These are phyloP conservation scores for Aspergillus ochraceus DNA, from an alignment of 2,329 filamentous ascomycete species.

Conservation along the genomic window DNA sequence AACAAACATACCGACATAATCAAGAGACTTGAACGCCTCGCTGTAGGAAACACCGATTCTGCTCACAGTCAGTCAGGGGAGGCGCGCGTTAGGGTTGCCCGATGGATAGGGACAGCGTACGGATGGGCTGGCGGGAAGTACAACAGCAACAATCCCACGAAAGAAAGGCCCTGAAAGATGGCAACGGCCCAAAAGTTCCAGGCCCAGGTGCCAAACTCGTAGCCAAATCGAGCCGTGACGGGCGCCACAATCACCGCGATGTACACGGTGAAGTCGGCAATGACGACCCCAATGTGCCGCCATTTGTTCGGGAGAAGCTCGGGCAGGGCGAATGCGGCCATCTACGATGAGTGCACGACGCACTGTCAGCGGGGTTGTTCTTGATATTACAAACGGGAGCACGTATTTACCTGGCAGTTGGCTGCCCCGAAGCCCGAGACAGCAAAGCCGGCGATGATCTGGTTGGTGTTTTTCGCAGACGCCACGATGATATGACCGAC, in stretches of 20 bases:
- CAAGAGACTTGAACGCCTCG: not conserved
- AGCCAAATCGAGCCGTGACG: constrained; percentile 46
- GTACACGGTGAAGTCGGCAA: constrained; percentile 46
- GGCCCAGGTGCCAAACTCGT: constrained; percentile 33
- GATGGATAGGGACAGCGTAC: constrained; percentile 15
- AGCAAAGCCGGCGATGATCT: constrained; percentile 38
- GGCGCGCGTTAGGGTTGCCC: not conserved
- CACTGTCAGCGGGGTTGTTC: not conserved
- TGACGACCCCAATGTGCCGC: constrained; percentile 46
- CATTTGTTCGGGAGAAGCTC: constrained; percentile 53
- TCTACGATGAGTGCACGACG: constrained; percentile 20
- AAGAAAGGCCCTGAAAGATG: constrained; percentile 46
- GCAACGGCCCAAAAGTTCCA: constrained; percentile 50
- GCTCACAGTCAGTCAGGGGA: not conserved
- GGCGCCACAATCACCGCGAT: constrained; percentile 50
- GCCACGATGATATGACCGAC: constrained; percentile 40
- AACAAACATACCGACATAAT: not conserved
- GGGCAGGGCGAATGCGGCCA: constrained; percentile 48
- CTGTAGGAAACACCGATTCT: not conserved
- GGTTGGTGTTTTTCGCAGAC: constrained; percentile 40
- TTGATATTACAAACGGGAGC: not conserved
- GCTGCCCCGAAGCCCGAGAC: constrained; percentile 43
- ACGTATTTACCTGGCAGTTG: not conserved
- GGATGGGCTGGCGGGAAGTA: constrained; percentile 45
- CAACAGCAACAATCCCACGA: constrained; percentile 44